Base-by-base conservation (phyloP, 164 flowering plant species). In the Kingdonia uniflora region DNA sequence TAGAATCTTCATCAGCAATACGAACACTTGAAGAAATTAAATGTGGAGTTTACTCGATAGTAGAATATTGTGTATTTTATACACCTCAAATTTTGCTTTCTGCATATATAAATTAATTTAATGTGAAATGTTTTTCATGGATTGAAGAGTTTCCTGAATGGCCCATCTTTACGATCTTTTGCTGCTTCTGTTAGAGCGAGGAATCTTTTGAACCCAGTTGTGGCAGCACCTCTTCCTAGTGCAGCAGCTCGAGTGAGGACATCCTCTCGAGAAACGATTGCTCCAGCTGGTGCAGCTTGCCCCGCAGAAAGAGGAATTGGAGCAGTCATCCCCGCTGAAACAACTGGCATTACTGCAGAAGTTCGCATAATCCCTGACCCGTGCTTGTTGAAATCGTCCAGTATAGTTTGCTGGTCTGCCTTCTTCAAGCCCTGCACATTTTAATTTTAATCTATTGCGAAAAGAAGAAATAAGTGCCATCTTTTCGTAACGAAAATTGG, bases 171-270 rank as follows among this genome's bases (percentile, higher is more conserved):
- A n/a, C 94, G 50, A 56, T 92, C 97, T 68, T 86, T 92, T 29
- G 95, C 96, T 19, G 99, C 94, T 65, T 92, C 99, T 12, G 99
- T 92, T 37, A 92, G 68, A 26, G 99, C 99, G 54, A 92, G 82
- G 67, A 88, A 84, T 62, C 91, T 75, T 69, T 87, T 87, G 73
- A 92, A 88, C 1, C 96, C 96, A 8, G 91, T 88, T 11, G 95
- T 84, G 33, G 95, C 95, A 12, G 97, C 97, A 51, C 95, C 99
- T 51, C 95, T 74, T 42, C 99, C 99, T 1, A 92, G 85, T 24
- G 99, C 99, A 56, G 99, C 97, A 13, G 99, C 99, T 61, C 99
- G 67, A 25, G 95, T 75, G 33, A 92, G 73, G 33, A 92, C 89
- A 58, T 92, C 99, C 74, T 92, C 99, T 24, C 88, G 60, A 19